A percentile compares a stretch with the other conserved stretches of the same genome.
Evolutionary conservation across 306 rosid genomes (phyloP).

Genomic region (Ziziphus jujuba): DNA sequence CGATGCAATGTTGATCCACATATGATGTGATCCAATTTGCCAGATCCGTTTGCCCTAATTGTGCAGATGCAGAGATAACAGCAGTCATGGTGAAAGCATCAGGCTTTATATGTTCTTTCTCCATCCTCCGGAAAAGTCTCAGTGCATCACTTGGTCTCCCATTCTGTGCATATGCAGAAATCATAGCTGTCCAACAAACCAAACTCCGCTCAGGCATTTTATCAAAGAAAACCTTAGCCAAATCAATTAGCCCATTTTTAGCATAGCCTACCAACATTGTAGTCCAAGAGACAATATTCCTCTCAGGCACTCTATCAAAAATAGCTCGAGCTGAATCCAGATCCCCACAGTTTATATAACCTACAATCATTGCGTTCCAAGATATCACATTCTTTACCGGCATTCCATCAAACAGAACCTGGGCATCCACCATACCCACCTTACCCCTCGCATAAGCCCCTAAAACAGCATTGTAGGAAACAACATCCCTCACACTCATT

Average conservation of each 20-base stretch:
- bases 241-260: conserved; percentile 8
- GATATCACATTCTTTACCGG: conserved; percentile 8
- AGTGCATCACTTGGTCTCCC: conserved; percentile 27
- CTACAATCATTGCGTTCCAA: conserved; percentile 31
- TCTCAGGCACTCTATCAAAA: conserved; percentile 27
- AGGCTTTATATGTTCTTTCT: background rate
- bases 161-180: conserved; percentile 20
- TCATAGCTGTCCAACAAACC: conserved; percentile 33
- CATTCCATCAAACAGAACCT: conserved; percentile 11
- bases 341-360: conserved; percentile 27
- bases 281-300: conserved; percentile 23
- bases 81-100: conserved; percentile 34
- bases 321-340: conserved; percentile 8
- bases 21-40: conserved; percentile 21
- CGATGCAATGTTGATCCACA: conserved; percentile 13
- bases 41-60: conserved; percentile 17
- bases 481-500: conserved; percentile 19
- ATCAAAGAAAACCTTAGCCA: conserved; percentile 17
- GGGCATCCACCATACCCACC: conserved; percentile 14
- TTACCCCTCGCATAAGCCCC: conserved; percentile 20
- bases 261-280: conserved; percentile 23
- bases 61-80: conserved; percentile 29
- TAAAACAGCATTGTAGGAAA: conserved; percentile 25
- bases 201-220: conserved; percentile 23
- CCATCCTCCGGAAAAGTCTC: conserved; percentile 15